phyloP scores from a whole-genome alignment of 2,329 filamentous ascomycete genomes.

The Apiospora rasikravindrae region DNA sequence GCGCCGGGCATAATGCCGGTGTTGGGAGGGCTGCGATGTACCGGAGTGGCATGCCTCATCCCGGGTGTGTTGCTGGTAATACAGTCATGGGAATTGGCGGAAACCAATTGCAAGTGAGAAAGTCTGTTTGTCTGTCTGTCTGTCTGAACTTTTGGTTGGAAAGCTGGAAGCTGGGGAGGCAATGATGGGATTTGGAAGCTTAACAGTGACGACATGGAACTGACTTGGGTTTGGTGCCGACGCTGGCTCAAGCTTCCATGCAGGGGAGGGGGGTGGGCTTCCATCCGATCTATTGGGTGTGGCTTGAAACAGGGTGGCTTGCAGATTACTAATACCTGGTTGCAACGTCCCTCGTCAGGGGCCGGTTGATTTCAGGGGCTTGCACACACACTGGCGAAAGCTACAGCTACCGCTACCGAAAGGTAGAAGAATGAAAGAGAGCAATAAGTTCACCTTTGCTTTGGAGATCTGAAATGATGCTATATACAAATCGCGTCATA shows the following conservation, averaged over 20 bases:
- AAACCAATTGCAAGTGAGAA: neutral
- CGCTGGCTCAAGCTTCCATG: constrained; percentile 8
- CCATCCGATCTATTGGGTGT: neutral
- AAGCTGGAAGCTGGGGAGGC: no score
- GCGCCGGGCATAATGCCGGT: constrained; percentile 15
- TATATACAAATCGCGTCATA: neutral
- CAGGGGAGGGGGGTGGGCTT: neutral
- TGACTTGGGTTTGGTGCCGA: neutral
- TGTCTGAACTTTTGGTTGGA: neutral
- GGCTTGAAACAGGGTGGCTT: constrained; percentile 12
- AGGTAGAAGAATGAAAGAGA: neutral
- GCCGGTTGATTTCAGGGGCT: neutral
- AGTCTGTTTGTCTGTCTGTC: no score
- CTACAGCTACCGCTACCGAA: neutral
- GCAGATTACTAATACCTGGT: neutral
- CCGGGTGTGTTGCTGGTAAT: constrained; percentile 37
- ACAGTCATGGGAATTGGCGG: constrained; percentile 9
- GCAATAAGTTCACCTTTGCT: neutral
- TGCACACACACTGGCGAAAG: neutral
- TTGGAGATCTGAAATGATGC: neutral
- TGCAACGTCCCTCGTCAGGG: neutral
- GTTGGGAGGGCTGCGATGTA: constrained; percentile 29
- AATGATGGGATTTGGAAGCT: neutral
- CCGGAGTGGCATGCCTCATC: constrained; percentile 69
- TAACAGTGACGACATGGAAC: constrained; percentile 11